Evolutionary conservation across 768 basidiomycete genomes (phyloP), one percentile per base, ranked within the genome.

Genomic region (Russula brevipes): DNA sequence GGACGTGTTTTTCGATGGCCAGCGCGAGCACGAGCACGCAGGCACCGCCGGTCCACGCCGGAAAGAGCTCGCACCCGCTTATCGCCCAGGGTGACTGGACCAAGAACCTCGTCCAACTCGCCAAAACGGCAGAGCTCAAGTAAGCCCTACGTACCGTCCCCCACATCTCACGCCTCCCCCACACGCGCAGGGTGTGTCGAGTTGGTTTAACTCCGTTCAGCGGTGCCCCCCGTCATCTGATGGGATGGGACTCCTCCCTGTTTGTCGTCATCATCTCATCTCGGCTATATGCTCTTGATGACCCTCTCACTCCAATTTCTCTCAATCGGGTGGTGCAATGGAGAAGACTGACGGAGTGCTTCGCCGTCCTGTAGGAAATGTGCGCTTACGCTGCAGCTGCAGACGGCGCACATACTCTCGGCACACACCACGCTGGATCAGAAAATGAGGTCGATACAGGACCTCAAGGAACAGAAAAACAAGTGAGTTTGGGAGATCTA

Each of bases 51-150:
- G 24, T 24, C 24, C 66, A 65, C 63, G 59, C 64, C 54, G 60
- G 59, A n/a, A 62, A 50, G 47, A 49, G 35, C 44, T 39, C 53
- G 9, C 63, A 57, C 12, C 65, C 65, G 12, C 60, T 91, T 55
- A 80, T 93, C 54, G 89, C 91, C 4, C 86, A 84, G 19, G 91
- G 89, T 9, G 89, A 92, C 73, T 93, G 91, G 91, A 91, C 89
- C 33, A 88, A 87, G 69, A 88, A 91, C 73, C 80, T 93, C 47
- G 87, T 93, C 38, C 88, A 92, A 57, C 80, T 93, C 11, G 91
- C 91, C 6, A 92, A 89, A 76, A 90, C 88, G 1, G 91, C 91
- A 9, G 91, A 93, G 72, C 80, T 93, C 70, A 93, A 93, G 91
- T 93, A 73, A 69, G 88, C 82, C 6, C 11, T 4, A 8, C 10